Percentiles rank a stretch among this genome's conserved stretches.
These are phyloP conservation scores for Tricholoma sp. DNA, from an alignment of 768 basidiomycete genomes.

Conservation along the genomic window DNA sequence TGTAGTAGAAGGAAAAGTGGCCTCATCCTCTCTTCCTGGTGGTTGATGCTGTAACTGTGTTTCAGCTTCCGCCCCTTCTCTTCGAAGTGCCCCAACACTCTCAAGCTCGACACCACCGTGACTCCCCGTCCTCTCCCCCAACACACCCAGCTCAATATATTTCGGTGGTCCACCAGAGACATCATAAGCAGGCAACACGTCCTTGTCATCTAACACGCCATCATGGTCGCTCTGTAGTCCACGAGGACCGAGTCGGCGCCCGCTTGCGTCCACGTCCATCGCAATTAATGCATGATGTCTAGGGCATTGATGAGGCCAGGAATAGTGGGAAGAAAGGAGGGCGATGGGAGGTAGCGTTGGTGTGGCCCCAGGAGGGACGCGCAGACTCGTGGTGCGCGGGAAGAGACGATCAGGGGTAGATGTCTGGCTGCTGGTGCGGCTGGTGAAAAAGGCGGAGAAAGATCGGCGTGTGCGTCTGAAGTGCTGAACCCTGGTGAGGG, in stretches of 20 bases:
- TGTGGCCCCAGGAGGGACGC: slow-evolving; percentile 13
- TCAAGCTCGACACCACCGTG: not conserved
- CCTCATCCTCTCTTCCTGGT: no score
- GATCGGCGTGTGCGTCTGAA: slow-evolving; percentile 8
- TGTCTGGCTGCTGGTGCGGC: not conserved
- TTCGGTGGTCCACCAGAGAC: slow-evolving; percentile 40
- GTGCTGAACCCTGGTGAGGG: slow-evolving; percentile 7
- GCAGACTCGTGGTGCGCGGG: slow-evolving; percentile 18
- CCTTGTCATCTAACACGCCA: slow-evolving; percentile 32
- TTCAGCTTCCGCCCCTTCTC: not conserved
- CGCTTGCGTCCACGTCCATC: slow-evolving; percentile 33
- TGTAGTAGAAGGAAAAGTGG: no score
- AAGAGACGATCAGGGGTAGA: slow-evolving; percentile 6
- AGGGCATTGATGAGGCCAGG: slow-evolving; percentile 1
- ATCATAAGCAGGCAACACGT: slow-evolving; percentile 44
- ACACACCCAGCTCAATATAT: slow-evolving; percentile 21
- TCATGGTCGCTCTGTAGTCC: slow-evolving; percentile 23
- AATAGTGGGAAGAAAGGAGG: slow-evolving; percentile 1
- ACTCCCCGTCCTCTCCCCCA: not conserved
- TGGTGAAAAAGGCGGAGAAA: slow-evolving; percentile 11
- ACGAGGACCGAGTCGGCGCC: slow-evolving; percentile 25
- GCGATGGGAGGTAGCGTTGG: not conserved
- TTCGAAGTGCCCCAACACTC: not conserved
- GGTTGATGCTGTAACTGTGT: not conserved
- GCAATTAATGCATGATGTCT: slow-evolving; percentile 25